phyloP scores from a whole-genome alignment of 106 monocot species.

The Dendrobium officinale region DNA sequence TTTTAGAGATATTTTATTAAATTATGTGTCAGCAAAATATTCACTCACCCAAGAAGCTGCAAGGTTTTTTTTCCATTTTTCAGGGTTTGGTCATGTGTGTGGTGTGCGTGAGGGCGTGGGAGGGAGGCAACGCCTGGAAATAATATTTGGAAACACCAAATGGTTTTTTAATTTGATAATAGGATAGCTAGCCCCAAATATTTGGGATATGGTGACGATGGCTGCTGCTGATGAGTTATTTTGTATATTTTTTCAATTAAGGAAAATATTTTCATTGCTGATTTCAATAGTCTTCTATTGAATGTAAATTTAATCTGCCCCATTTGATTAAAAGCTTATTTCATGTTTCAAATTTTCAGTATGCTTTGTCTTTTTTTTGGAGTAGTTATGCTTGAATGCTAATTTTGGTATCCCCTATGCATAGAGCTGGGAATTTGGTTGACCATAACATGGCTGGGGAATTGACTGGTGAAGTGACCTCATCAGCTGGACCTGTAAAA shows the following conservation, averaged over 20 bases:
- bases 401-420: background rate
- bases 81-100: background rate
- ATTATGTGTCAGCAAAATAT: background rate
- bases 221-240: no score
- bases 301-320: background rate
- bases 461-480: conserved; percentile 70
- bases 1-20: no score
- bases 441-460: conserved; percentile 62
- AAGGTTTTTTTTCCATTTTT: background rate
- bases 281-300: background rate
- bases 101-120: background rate
- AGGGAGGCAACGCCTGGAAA: background rate
- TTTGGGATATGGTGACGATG: no score
- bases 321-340: background rate
- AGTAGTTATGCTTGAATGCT: background rate
- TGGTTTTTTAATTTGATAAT: background rate
- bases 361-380: background rate
- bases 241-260: background rate
- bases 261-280: background rate
- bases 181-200: no score
- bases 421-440: conserved; percentile 81
- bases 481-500: conserved; percentile 83
- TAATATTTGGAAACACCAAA: background rate
- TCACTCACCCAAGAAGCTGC: background rate
- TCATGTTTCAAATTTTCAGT: background rate